Evolutionary conservation across 495 filamentous ascomycete genomes (phyloP).

Genomic region (Aeminium ludgeri): DNA sequence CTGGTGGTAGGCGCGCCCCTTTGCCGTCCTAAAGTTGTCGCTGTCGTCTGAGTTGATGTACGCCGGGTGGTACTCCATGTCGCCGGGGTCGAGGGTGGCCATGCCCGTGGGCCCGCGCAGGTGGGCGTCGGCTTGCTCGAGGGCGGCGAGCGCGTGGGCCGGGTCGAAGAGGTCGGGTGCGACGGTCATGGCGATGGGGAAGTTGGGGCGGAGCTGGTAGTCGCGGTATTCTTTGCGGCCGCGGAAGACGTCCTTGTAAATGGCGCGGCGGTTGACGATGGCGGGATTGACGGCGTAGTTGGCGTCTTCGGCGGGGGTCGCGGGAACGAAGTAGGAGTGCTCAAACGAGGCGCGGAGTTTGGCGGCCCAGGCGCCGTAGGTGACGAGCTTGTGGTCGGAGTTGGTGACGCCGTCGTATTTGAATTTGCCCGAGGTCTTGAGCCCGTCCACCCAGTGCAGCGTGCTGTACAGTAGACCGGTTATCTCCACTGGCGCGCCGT

Average conservation of each 20-base stretch:
- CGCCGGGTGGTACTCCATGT: slow-evolving; percentile 81
- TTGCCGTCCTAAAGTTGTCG: slow-evolving; percentile 70
- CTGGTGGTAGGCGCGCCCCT: slow-evolving; percentile 95
- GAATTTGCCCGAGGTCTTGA: slow-evolving; percentile 51
- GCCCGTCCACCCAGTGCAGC: slow-evolving; percentile 55
- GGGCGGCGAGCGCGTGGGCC: slow-evolving; percentile 54
- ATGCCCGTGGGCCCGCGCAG: slow-evolving; percentile 83
- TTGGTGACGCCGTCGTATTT: slow-evolving; percentile 52
- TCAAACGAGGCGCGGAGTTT: slow-evolving; percentile 80
- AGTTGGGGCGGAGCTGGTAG: slow-evolving; percentile 90
- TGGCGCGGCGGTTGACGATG: slow-evolving; percentile 73
- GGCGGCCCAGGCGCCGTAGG: slow-evolving; percentile 63
- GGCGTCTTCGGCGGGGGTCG: slow-evolving; percentile 45
- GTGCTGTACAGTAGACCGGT: slow-evolving; percentile 83
- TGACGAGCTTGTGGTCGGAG: slow-evolving; percentile 42
- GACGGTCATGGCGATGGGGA: slow-evolving; percentile 88
- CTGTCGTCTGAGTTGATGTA: slow-evolving; percentile 93
- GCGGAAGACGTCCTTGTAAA: slow-evolving; percentile 93
- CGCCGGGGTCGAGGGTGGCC: slow-evolving; percentile 83
- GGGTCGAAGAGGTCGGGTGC: slow-evolving; percentile 75
- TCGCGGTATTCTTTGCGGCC: slow-evolving; percentile 92
- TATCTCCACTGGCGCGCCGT: slow-evolving; percentile 91
- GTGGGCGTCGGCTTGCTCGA: slow-evolving; percentile 59
- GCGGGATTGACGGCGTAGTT: slow-evolving; percentile 64
- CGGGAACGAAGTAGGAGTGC: slow-evolving; percentile 70